Base-by-base conservation (phyloP, 208 protist genomes). In the Acanthamoeba sp. region DNA sequence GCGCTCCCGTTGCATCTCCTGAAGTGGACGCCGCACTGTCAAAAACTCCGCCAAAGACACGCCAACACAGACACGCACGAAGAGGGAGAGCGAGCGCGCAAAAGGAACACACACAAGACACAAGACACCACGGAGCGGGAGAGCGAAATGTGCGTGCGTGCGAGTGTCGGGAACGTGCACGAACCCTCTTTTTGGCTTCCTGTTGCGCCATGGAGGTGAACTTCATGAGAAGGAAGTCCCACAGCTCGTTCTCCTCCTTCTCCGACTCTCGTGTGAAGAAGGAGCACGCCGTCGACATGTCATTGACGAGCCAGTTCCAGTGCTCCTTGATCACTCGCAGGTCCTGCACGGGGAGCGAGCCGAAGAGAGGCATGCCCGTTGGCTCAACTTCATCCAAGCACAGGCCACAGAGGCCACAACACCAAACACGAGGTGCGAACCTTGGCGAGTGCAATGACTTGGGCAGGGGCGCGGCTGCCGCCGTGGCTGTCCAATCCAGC, bases 241-340 rank as follows among this genome's bases (percentile, higher is more conserved):
- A 94, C 40, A 94, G 32, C 66, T 94, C 90, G 50, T 94, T 94
- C 36, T 78, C 55, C 66, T 94, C 90, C 45, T 50, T 84, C 57
- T 42, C 57, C 7, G 48, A 40, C 90, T 78, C 29, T 0, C 57
- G 64, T 1, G 29, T 94, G 90, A 94, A 94, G 66, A 94, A 94
- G 48, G 90, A 94, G 27, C 90, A 94, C 20, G 90, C 90, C 0
- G 40, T 57, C 42, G 40, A 42, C 55, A 94, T 57, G 40, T 94
- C 40, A 27, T 84, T 76, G 12, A 48, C 73, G 16, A 94, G 50
- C 90, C 90, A 94, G 69, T 94, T 94, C 90, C 90, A 94, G 22
- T 94, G 45, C 18, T 76, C 87, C 57, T 92, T 92, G 40, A 92
- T 92, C 6, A 24, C 24, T 0, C 64, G 57, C 20, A 92, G 27